A percentile compares a stretch with the other conserved stretches of the same genome.
Evolutionary conservation across 1,284 basidiomycete genomes (phyloP).

Genomic region (Tilletiaria anomala): DNA sequence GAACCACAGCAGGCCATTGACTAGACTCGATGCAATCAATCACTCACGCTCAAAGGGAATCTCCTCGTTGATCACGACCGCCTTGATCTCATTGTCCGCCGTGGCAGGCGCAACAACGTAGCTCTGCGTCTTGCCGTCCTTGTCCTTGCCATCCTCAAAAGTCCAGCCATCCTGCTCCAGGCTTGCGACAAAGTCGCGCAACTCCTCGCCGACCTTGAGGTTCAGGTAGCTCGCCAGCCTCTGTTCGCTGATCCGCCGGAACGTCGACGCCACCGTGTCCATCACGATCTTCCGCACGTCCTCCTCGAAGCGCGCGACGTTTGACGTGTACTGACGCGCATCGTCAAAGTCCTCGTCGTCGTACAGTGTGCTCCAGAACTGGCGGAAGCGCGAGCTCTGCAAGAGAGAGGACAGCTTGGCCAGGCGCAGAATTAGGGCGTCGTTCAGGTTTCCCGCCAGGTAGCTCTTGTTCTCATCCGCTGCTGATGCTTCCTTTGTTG

Average conservation of each 20-base stretch:
- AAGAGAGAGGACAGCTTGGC: constrained; percentile 61
- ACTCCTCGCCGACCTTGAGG: too few relatives aligned
- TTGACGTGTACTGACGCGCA: constrained; percentile 68
- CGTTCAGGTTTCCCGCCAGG: constrained; percentile 38
- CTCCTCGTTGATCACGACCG: constrained; percentile 78
- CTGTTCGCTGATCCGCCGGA: constrained; percentile 56
- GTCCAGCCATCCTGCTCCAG: too few relatives aligned
- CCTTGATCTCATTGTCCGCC: constrained; percentile 65
- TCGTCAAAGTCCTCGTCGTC: constrained; percentile 51
- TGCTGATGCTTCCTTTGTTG: too few relatives aligned
- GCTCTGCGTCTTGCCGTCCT: too few relatives aligned
- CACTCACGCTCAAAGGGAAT: constrained; percentile 75
- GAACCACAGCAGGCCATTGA: neutral
- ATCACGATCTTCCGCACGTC: constrained; percentile 60
- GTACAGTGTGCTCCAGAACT: constrained; percentile 70
- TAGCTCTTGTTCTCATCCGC: too few relatives aligned
- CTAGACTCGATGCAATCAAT: too few relatives aligned
- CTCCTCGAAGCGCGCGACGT: constrained; percentile 65
- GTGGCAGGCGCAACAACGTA: constrained; percentile 54
- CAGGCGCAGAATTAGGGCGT: constrained; percentile 57
- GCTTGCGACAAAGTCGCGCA: too few relatives aligned
- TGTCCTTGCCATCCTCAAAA: too few relatives aligned
- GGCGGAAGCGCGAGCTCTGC: constrained; percentile 73
- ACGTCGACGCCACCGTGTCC: constrained; percentile 61
- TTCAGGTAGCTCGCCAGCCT: constrained; percentile 60